Evolutionary conservation across 2,329 filamentous ascomycete species (phyloP), one percentile per base, ranked within the genome.

Genomic region (Clarireedia paspali): DNA sequence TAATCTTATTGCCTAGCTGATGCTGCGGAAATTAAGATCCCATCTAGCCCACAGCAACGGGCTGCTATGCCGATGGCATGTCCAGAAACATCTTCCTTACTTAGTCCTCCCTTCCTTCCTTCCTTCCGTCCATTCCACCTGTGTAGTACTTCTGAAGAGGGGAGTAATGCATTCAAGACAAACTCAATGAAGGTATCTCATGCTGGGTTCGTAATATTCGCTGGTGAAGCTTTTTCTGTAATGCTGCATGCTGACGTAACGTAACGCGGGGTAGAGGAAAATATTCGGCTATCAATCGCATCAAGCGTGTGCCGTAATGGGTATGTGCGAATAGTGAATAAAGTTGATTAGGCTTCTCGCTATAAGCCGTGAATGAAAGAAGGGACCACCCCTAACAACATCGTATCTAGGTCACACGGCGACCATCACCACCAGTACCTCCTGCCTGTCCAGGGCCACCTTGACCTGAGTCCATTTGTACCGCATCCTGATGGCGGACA

Each of bases 91-190:
- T 46, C 42, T 46, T 23, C 23, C 12, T 7, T 23, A 46, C 20
- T 46, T 12, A 20, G 9, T 42, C 17, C 39, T 15, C 17, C 20
- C 23, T 46, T 46, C 42, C 46, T 30, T 47, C 17, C 47, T 50
- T 36, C 38, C 46, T 30, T 47, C 46, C 38, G 14, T 36, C 20
- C 17, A 12, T 54, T 38, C 34, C 40, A 36, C 47, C 53, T 40
- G 38, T 24, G 38, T 20, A 42, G 23, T 36, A 44, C 26, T 53
- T 55, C 27, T 44, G 24, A 30, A 34, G 53, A 55, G 53, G 27
- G 53, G 53, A 55, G 47, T 55, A 40, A 50, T 50, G 53, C 46
- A 44, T 39, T 24, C 12, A 44, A 55, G 45, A 39, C 24, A 50
- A 55, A 36, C 17, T 20, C 49, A 34, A 26, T n/a, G 6, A 38